Conservation (phyloP, 2,329 filamentous ascomycete species). For the Fusarium sp. region DNA sequence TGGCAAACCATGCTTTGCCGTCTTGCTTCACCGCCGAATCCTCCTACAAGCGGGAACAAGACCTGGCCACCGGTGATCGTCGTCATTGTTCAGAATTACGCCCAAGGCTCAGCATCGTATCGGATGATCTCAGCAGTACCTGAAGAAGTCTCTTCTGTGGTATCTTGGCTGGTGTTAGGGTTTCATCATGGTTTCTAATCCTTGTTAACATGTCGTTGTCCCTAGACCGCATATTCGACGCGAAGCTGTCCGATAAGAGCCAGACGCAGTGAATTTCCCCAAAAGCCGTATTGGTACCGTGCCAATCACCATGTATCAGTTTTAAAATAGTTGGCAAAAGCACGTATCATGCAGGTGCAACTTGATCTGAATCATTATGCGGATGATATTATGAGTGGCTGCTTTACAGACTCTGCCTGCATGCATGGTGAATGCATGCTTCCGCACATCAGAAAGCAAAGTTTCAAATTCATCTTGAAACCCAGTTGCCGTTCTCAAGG, state of each 20-base stretch:
- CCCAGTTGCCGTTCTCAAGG: constrained; percentile 16
- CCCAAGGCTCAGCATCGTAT: not conserved
- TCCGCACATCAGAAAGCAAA: constrained; percentile 24
- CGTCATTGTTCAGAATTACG: not conserved
- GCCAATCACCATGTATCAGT: constrained; percentile 10
- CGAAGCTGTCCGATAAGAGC: not conserved
- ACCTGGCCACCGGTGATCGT: not conserved
- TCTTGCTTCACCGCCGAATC: constrained; percentile 35
- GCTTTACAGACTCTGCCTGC: constrained; percentile 32
- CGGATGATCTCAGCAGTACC: not conserved
- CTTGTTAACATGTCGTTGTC: not conserved
- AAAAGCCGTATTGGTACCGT: not conserved
- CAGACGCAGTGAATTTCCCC: not conserved
- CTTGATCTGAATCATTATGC: constrained; percentile 37
- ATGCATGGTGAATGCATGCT: constrained; percentile 37
- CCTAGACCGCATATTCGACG: not conserved
- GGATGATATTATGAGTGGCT: constrained; percentile 35
- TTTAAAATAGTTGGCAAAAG: constrained; percentile 17
- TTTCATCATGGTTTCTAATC: not conserved
- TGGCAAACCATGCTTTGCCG: constrained; percentile 24
- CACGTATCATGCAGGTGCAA: constrained; percentile 27
- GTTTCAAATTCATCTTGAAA: constrained; percentile 24
- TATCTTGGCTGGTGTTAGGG: not conserved
- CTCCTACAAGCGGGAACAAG: constrained; percentile 1
- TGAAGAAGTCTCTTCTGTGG: not conserved